These are phyloP conservation scores for barley (Hordeum vulgare) DNA, from an alignment of 176 grass and related monocot genomes.

Conservation along the genomic window MorexV3_pseudomolecules_assembly NC_058523.1:104986703-104987202, in stretches of 20 bases:
- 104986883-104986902: slow-evolving; percentile 9
- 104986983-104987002: background rate
- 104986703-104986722: background rate
- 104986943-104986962: slow-evolving; percentile 16
- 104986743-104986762: slow-evolving; percentile 15
- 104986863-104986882: background rate
- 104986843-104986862: background rate
- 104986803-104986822: too few relatives aligned
- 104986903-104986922: background rate
- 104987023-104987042: background rate
- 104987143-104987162: too few relatives aligned
- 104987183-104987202: too few relatives aligned
- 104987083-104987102: background rate
- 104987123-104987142: background rate
- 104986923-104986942: background rate
- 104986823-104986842: too few relatives aligned
- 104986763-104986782: too few relatives aligned
- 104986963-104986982: slow-evolving; percentile 6
- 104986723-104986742: background rate
- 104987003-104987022: slow-evolving; percentile 1
- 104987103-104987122: background rate
- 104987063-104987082: background rate
- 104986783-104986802: too few relatives aligned
- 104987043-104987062: slow-evolving; percentile 25
- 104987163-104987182: too few relatives aligned